These are phyloP conservation scores for Ulmus americana DNA, from an alignment of 331 rosid species.

Conservation along the genomic window DNA sequence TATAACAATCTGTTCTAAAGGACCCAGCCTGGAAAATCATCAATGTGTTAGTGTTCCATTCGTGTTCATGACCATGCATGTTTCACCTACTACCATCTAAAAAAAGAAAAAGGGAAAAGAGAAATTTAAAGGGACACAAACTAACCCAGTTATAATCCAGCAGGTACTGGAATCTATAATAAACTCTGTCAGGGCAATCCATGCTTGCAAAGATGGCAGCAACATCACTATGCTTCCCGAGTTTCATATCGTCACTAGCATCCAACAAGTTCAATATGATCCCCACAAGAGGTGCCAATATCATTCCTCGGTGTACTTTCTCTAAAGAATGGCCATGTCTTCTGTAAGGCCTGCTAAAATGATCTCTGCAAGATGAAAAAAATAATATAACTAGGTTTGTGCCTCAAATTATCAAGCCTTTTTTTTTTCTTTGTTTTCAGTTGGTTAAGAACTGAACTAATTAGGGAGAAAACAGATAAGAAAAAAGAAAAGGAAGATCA, in stretches of 20 bases:
- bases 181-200: conserved; percentile 75
- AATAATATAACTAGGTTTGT: background rate
- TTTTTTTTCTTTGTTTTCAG: background rate
- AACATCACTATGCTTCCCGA: conserved; percentile 56
- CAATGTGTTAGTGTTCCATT: background rate
- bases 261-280: conserved; percentile 79
- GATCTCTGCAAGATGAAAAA: background rate
- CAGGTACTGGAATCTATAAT: conserved; percentile 74
- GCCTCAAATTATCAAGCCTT: background rate
- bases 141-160: conserved; percentile 92
- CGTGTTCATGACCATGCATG: background rate
- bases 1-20: conserved; percentile 41
- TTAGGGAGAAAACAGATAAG: too few relatives aligned
- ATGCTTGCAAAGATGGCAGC: conserved; percentile 80
- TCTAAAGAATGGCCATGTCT: conserved; percentile 70
- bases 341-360: conserved; percentile 60
- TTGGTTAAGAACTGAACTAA: background rate
- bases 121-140: conserved; percentile 17
- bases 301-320: conserved; percentile 85
- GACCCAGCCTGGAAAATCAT: conserved; percentile 63
- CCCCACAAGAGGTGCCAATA: conserved; percentile 82
- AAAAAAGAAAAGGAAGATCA: too few relatives aligned
- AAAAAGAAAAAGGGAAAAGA: background rate
- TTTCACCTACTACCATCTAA: background rate
- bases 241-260: conserved; percentile 50